Base-by-base conservation (phyloP, 192 early-diverging fungal genomes). In the Coemansia sp. region DNA sequence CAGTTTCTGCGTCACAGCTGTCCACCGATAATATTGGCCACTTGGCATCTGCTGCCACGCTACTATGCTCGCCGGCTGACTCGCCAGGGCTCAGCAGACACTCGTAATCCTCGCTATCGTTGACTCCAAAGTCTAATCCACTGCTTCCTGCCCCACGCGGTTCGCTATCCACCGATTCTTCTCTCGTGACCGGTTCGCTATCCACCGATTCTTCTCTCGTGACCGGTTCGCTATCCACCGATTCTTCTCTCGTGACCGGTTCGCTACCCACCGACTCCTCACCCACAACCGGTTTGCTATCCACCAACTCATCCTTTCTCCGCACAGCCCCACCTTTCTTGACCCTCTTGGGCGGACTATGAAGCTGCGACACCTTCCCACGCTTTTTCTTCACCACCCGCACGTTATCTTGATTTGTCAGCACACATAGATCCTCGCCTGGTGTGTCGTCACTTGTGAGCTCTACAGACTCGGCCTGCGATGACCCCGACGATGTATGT, bases 391-490 rank as follows among this genome's bases (percentile, higher is more conserved):
- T 55, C 22, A 22, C 29, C 22, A 22, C 29, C 37, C 38, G 62
- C 15, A 47, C 29, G 1, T 1, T 21, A 22, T 22, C 25, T 14
- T 25, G 53, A 8, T 55, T 55, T 25, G 12, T 22, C 29, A 55
- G 53, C 24, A 24, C 27, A 14, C 10, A 14, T 4, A 15, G 12
- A n/a, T 43, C 49, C 38, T 53, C 27, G 22, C 19, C 14, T 6
- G 27, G n/a, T 12, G 53, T 27, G 39, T 72, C 75, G n/a, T 78
- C 70, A 56, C 75, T 72, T 2, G 57, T 45, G 17, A 72, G 19
- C 22, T 72, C 75, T 14, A 72, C 62, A 3, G 75, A 72, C 66
- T 78, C 75, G 41, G 72, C 53, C 41, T 64, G 76, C 6, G 76
- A 79, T n/a, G 41, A 43, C 41, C 9, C 52, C 14, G 29, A 50